A percentile compares a stretch with the other conserved stretches of the same genome.
Conservation (phyloP, 208 protist species). For the Angomonas ambiguus region DNA sequence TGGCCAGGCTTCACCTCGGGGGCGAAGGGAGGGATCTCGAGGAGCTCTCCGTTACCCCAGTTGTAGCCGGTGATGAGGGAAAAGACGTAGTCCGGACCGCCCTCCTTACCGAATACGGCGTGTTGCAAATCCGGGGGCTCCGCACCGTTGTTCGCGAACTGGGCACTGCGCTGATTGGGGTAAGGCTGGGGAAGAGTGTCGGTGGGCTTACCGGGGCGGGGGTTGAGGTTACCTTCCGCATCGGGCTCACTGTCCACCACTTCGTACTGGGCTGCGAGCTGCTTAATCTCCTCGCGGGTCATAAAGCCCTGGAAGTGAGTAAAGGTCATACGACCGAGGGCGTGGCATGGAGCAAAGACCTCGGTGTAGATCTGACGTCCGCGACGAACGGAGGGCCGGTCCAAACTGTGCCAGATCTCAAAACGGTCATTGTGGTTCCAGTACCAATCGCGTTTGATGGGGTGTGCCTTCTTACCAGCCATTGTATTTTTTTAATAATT, state of each 20-base stretch:
- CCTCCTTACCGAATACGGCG: constrained; percentile 94
- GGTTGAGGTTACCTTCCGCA: constrained; percentile 94
- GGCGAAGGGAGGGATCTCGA: constrained; percentile 80
- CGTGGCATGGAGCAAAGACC: constrained; percentile 97
- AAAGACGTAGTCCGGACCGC: constrained; percentile 97
- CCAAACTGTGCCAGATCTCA: constrained; percentile 87
- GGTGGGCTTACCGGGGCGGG: constrained; percentile 94
- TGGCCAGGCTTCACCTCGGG: constrained; percentile 85
- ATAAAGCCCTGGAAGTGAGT: constrained; percentile 97
- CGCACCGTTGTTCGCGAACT: constrained; percentile 96
- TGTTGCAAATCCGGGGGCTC: constrained; percentile 97
- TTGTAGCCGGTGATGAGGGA: constrained; percentile 97
- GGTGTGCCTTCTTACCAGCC: constrained; percentile 82
- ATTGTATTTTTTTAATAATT: constrained; percentile 41
- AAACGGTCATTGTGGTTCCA: constrained; percentile 89
- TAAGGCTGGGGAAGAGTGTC: constrained; percentile 97
- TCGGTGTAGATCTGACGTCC: constrained; percentile 97
- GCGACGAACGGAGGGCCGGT: constrained; percentile 92
- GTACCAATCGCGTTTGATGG: constrained; percentile 86
- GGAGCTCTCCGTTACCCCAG: constrained; percentile 91
- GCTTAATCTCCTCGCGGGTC: constrained; percentile 96
- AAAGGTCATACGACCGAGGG: constrained; percentile 94
- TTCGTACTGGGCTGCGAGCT: constrained; percentile 89
- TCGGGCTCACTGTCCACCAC: constrained; percentile 95
- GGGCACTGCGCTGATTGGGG: constrained; percentile 96